Evolutionary conservation across 495 filamentous ascomycete species (phyloP), one percentile per base, ranked within the genome.

Genomic region (Cairneyella variabilis): DNA sequence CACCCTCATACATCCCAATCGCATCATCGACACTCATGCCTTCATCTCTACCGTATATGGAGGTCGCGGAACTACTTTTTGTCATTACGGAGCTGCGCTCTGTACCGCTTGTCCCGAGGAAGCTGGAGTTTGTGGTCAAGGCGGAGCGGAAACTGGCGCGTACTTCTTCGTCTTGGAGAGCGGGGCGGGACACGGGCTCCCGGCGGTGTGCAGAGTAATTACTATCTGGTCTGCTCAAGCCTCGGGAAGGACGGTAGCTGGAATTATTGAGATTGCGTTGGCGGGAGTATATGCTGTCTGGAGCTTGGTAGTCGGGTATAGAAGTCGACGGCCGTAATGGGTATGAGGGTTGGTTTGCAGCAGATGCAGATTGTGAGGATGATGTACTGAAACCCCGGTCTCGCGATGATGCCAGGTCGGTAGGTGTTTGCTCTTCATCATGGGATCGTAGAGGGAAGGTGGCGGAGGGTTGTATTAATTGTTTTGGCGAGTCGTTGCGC

Each of bases 1-100:
- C 90, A 57, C 85, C 82, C 49, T 88, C 85, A 64, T 96, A 96
- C 87, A 96, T 91, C 14, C 85, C 89, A 69, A 96, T 93, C 7
- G 89, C 86, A 72, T 96, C 91, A 58, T 97, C 91, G 2, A 96
- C 80, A 55, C 85, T 95, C 76, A 91, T 86, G 3, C 81, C 83
- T 52, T 82, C 85, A 51, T 89, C 85, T 34, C 77, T 78, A 7
- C 76, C 72, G 51, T 75, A 74, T 28, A 80, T 75, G n/a, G 79
- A 88, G 14, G 80, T 88, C 27, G 83, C 78, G 0, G 87, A 91
- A 69, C 86, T 93, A 53, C 81, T 80, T 58, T 88, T 90, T 0
- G 90, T 92, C 50, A 85, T 59, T 22, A 95, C 76, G 64, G 89
- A 95, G 63, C 88, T 92, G 28, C 88, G 76, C 60, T 92, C 89